Percentiles rank a stretch among this genome's conserved stretches.
Evolutionary conservation across 73 alveolate genomes (phyloP).

Genomic region (Tetrahymena thermophila): DNA sequence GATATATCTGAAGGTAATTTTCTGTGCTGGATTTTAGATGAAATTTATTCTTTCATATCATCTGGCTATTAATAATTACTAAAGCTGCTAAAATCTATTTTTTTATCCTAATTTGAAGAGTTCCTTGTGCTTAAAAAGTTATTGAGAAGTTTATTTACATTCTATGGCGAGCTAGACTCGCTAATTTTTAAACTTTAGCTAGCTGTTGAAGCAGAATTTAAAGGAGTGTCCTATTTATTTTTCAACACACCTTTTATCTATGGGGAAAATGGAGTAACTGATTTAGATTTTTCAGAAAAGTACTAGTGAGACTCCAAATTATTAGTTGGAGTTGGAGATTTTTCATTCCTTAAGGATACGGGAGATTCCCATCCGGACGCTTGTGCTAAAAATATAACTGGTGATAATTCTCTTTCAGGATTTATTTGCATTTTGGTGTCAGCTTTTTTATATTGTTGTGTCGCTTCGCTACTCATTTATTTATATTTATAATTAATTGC

Average conservation of each 20-base stretch:
- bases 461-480: not conserved
- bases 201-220: not conserved
- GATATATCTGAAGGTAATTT: not conserved
- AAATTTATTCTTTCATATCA: not conserved
- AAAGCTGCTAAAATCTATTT: not conserved
- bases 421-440: not conserved
- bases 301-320: not conserved
- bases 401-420: not conserved
- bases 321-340: not conserved
- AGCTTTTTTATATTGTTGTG: not conserved
- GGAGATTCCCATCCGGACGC: not conserved
- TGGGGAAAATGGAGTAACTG: not conserved
- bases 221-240: not conserved
- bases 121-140: not conserved
- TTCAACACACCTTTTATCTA: not conserved
- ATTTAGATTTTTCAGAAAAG: not conserved
- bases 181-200: not conserved
- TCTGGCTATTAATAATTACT: not conserved
- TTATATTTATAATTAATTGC: too few relatives aligned
- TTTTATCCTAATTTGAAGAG: not conserved
- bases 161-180: not conserved
- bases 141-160: not conserved
- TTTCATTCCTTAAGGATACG: not conserved
- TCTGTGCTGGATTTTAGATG: not conserved
- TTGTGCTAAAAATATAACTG: not conserved